Evolutionary conservation across 192 early-diverging fungal species (phyloP).

Genomic region (Dissophora ornata): DNA sequence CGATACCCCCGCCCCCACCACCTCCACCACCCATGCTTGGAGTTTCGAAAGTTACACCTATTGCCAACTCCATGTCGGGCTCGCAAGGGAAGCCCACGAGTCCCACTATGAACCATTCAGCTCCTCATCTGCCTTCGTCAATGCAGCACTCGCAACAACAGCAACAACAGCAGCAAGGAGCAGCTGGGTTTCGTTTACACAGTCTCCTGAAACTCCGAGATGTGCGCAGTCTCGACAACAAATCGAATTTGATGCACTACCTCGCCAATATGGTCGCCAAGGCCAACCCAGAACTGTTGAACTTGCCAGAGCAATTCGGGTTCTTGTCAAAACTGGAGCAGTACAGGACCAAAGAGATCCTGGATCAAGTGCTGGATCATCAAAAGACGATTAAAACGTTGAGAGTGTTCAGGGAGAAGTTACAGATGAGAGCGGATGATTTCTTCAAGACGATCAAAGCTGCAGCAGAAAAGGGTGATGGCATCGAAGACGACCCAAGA

Average conservation of each 20-base stretch:
- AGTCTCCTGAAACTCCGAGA: constrained; percentile 43
- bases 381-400: constrained; percentile 13
- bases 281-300: constrained; percentile 42
- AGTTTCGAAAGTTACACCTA: background rate
- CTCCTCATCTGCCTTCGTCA: no score
- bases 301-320: constrained; percentile 30
- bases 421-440: no score
- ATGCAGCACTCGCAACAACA: background rate
- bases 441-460: no score
- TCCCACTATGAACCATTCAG: no score
- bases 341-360: constrained; percentile 32
- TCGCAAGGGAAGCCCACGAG: background rate
- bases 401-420: background rate
- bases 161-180: constrained; percentile 20
- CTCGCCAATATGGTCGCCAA: constrained; percentile 47
- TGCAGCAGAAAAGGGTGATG: no score
- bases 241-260: constrained; percentile 50
- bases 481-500: background rate
- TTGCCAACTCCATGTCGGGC: no score
- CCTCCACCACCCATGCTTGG: background rate
- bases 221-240: constrained; percentile 46
- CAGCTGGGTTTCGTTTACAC: constrained; percentile 47
- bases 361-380: constrained; percentile 50
- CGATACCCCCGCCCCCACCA: constrained; percentile 13
- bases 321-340: constrained; percentile 41